Evolutionary conservation across 306 rosid genomes (phyloP), one percentile per base, ranked within the genome.

Genomic region (Pachyrhizus erosus): DNA sequence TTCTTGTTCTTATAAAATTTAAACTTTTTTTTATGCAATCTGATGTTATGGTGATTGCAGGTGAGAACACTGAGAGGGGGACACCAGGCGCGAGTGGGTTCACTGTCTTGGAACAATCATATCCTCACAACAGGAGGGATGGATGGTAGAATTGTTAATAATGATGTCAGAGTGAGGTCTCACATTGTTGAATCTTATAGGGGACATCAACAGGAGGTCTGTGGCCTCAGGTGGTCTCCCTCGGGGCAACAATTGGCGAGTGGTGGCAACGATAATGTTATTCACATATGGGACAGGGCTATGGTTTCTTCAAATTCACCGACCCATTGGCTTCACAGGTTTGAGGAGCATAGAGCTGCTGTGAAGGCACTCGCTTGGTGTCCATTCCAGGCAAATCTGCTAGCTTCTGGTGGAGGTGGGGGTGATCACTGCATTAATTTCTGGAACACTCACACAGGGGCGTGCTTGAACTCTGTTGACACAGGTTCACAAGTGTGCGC

Each of bases 361-460:
- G 97, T 93, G 5, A 91, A 90, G 77, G 98, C 98, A 72, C 92
- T 93, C 0, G 93, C 92, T 55, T 93, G 97, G 98, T 93, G 97
- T 48, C 97, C 98, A 4, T 93, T 93, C 86, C 98, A 91, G 86
- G 81, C 86, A 45, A 93, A 91, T 76, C 78, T 93, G 60, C 51
- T 93, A 17, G 92, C 91, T 40, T 78, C 94, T 5, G 96, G 96
- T 40, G 97, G 97, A 70, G 96, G 97, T 5, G 91, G 80, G 0
- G 87, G 91, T 49, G 98, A 93, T 34, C 92, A 90, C 15, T 79
- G 86, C 89, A 90, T 93, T 15, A 93, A 90, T 82, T 87, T 91
- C 66, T 93, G 96, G 98, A 92, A 92, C 83, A 86, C 95, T 2
- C 97, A 94, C 75, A 94, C 94, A 0, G 97, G 98, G 6, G 93